Percentiles rank a stretch among this genome's conserved stretches.
phyloP scores from a whole-genome alignment of 176 grass and related monocot species.

The Cenchrus fungigraminus region DNA sequence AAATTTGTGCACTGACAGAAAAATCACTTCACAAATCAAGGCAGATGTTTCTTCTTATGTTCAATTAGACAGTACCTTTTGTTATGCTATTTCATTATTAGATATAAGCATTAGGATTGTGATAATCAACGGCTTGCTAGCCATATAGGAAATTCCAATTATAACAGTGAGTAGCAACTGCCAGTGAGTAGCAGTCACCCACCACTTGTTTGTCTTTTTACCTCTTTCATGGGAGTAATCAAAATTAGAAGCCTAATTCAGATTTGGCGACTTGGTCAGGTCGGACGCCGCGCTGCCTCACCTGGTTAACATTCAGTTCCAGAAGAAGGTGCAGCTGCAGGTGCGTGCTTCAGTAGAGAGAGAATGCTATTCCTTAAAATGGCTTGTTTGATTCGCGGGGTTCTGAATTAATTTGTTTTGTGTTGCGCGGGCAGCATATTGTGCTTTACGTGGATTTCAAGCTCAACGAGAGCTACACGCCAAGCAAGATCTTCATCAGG shows the following conservation, averaged over 20 bases:
- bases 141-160: too few relatives aligned
- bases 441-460: slow-evolving; percentile 96
- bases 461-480: slow-evolving; percentile 95
- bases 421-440: slow-evolving; percentile 55
- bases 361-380: neutral
- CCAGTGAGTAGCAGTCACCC: slow-evolving; percentile 44
- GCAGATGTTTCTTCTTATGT: too few relatives aligned
- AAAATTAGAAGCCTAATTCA: neutral
- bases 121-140: too few relatives aligned
- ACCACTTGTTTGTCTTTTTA: neutral
- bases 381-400: neutral
- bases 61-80: too few relatives aligned
- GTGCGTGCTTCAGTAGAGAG: slow-evolving; percentile 37
- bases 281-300: slow-evolving; percentile 94
- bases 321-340: slow-evolving; percentile 94
- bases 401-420: neutral
- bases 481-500: slow-evolving; percentile 91
- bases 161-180: too few relatives aligned
- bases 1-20: too few relatives aligned
- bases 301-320: slow-evolving; percentile 94
- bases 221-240: neutral
- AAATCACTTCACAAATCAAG: too few relatives aligned
- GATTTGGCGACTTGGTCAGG: slow-evolving; percentile 41
- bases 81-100: too few relatives aligned
- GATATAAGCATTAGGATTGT: too few relatives aligned